phyloP scores from a whole-genome alignment of 345 rosid species.

The Salix arbutifolia region DNA sequence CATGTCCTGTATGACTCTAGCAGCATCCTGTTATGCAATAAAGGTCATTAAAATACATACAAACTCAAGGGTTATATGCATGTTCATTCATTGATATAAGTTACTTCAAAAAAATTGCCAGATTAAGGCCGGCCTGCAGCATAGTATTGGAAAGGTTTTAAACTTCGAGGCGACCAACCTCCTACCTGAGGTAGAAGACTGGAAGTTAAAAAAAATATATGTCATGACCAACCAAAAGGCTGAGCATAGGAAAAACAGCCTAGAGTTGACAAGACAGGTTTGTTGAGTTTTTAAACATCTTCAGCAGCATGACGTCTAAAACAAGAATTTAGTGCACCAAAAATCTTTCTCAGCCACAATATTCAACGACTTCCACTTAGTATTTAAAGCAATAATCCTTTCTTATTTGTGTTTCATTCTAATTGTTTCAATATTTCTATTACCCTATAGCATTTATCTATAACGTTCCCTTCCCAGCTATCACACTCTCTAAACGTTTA shows the following conservation, averaged over 20 bases:
- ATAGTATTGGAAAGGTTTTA: not conserved
- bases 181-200: not conserved
- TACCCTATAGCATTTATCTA: not conserved
- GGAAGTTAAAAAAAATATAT: not conserved
- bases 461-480: not conserved
- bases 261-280: not conserved
- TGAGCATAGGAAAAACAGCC: not conserved
- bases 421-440: not conserved
- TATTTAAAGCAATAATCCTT: not conserved
- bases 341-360: not conserved
- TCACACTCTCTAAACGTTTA: not conserved
- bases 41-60: not conserved
- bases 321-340: not conserved
- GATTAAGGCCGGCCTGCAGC: too few relatives aligned
- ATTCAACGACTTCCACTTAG: not conserved
- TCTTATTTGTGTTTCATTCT: not conserved
- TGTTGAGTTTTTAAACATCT: not conserved
- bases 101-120: too few relatives aligned
- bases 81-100: not conserved
- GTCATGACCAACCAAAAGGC: not conserved
- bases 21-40: slow-evolving; percentile 56
- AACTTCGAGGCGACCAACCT: not conserved
- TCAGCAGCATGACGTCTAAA: not conserved
- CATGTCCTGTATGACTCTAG: slow-evolving; percentile 63
- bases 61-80: not conserved